Percentiles rank a stretch among this genome's conserved stretches.
These are phyloP conservation scores for Venturia aucupariae DNA, from an alignment of 2,329 filamentous ascomycete species.

Conservation along the genomic window DNA sequence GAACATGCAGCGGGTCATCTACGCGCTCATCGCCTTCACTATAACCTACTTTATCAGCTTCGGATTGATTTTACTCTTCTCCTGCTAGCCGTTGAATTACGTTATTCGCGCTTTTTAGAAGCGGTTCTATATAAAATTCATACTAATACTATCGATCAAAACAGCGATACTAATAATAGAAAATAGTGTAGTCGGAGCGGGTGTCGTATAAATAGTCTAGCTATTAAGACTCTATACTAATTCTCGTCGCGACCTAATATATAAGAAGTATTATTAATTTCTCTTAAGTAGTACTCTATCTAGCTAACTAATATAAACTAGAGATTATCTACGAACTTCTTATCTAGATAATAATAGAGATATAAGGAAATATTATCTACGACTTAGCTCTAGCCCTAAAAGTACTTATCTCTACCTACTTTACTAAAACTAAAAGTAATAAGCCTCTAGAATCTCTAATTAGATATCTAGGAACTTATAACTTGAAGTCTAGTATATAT, in stretches of 20 bases:
- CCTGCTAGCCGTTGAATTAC: constrained; percentile 22
- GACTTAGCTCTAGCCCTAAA: constrained; percentile 35
- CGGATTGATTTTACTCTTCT: constrained; percentile 22
- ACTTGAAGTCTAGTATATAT: not conserved
- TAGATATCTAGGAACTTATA: not conserved
- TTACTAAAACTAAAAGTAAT: constrained; percentile 17
- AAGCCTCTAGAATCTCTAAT: not conserved
- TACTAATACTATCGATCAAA: not conserved
- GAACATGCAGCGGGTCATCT: constrained; percentile 20
- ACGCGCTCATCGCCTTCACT: constrained; percentile 21
- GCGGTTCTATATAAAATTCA: constrained; percentile 8
- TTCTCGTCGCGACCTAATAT: constrained; percentile 20
- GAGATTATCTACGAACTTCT: constrained; percentile 22
- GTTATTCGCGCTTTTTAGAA: constrained; percentile 16
- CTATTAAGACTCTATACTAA: constrained; percentile 19
- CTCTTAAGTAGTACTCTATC: too few species aligned
- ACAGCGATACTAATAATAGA: not conserved
- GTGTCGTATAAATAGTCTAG: constrained; percentile 24
- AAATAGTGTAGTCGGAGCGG: constrained; percentile 21
- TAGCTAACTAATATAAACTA: too few species aligned
- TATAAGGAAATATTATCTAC: constrained; percentile 33
- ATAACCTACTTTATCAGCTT: constrained; percentile 20
- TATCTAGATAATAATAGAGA: constrained; percentile 22
- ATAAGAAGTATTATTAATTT: too few species aligned
- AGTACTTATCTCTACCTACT: constrained; percentile 33